Conservation (phyloP, 2,329 filamentous ascomycete species). For the Xylaria sp. region DNA sequence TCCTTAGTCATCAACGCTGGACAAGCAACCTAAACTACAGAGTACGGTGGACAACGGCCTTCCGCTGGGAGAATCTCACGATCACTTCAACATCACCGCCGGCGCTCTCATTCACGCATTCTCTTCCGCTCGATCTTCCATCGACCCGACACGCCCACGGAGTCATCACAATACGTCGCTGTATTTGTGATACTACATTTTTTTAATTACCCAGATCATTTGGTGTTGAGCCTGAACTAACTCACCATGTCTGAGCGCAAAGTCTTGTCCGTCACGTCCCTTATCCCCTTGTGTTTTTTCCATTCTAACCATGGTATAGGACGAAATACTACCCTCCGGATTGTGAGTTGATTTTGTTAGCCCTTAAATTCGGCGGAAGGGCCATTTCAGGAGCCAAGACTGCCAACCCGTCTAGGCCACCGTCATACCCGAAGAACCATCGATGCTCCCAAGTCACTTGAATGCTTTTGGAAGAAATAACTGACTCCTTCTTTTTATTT, state of each 20-base stretch:
- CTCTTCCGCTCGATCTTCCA: not conserved
- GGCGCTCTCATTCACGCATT: not conserved
- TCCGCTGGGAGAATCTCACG: not conserved
- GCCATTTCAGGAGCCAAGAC: not conserved
- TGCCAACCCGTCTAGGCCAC: not conserved
- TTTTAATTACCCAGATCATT: not conserved
- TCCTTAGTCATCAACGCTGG: conserved; percentile 1
- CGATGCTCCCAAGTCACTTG: not conserved
- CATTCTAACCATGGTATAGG: conserved; percentile 39
- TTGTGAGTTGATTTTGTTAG: conserved; percentile 54
- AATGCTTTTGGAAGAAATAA: not conserved
- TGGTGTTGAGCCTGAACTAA: conserved; percentile 25
- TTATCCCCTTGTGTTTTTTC: conserved; percentile 17
- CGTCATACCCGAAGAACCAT: not conserved
- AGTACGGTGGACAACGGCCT: not conserved
- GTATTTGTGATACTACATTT: not conserved
- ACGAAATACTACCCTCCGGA: conserved; percentile 75
- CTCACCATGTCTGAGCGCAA: conserved; percentile 58
- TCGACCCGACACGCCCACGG: not conserved
- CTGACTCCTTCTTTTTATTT: conserved; percentile 21
- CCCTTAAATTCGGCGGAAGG: not conserved
- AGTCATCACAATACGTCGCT: not conserved
- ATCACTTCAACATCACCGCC: not conserved
- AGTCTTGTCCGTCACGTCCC: conserved; percentile 49
- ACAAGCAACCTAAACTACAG: not conserved